These are phyloP conservation scores for Hippophae tibetana DNA, from an alignment of 306 rosid genomes.

Conservation along the genomic window DNA sequence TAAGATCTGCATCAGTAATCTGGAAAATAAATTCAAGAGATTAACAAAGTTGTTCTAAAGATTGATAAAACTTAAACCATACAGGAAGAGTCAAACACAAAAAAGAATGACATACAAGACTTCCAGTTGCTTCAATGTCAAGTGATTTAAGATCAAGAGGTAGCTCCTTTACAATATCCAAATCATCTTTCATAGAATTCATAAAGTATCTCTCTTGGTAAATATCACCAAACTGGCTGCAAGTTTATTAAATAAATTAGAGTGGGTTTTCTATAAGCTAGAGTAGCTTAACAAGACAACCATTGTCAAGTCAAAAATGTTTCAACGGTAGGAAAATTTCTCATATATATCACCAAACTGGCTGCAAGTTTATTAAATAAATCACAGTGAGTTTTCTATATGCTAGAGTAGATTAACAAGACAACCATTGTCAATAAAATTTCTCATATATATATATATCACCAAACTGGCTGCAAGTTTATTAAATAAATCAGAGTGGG, in stretches of 20 bases:
- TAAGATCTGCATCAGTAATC: slow-evolving; percentile 86
- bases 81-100: slow-evolving; percentile 1
- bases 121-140: slow-evolving; percentile 64
- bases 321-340: too few relatives aligned
- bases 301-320: too few relatives aligned
- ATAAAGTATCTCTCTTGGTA: slow-evolving; percentile 82
- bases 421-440: neutral
- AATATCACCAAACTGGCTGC: slow-evolving; percentile 93
- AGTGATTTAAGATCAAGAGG: slow-evolving; percentile 62
- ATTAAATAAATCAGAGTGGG: neutral
- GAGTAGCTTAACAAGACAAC: slow-evolving; percentile 6
- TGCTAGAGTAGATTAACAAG: neutral
- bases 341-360: slow-evolving; percentile 47
- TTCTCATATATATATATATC: slow-evolving; percentile 29
- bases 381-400: neutral
- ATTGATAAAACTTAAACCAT: neutral
- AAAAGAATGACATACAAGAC: slow-evolving; percentile 47
- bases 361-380: slow-evolving; percentile 37
- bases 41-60: slow-evolving; percentile 14
- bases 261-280: neutral
- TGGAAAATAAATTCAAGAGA: slow-evolving; percentile 26
- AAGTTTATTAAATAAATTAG: slow-evolving; percentile 4
- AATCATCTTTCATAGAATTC: slow-evolving; percentile 51
- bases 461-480: slow-evolving; percentile 71
- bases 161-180: slow-evolving; percentile 60